Evolutionary conservation across 2,329 filamentous ascomycete genomes (phyloP).

Genomic region (Calonectria pseudoreteaudii): DNA sequence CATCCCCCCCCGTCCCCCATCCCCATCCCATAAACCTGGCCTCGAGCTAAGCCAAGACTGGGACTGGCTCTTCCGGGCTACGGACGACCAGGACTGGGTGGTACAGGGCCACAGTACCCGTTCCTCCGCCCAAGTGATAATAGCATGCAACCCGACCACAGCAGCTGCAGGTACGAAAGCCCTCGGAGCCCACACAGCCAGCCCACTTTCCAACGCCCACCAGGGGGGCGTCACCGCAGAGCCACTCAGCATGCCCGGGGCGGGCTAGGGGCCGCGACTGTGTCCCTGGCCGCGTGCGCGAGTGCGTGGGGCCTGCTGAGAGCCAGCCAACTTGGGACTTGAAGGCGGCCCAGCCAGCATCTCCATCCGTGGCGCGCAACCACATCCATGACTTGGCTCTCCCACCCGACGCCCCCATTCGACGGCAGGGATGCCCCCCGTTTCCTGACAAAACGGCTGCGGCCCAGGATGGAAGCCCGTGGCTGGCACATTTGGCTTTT

Average conservation of each 20-base stretch:
- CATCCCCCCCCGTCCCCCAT: background rate
- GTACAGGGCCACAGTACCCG: constrained; percentile 5
- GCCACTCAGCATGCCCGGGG: background rate
- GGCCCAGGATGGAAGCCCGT: background rate
- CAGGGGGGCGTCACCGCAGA: background rate
- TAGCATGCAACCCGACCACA: constrained; percentile 17
- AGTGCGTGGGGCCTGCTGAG: background rate
- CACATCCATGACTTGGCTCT: constrained; percentile 9
- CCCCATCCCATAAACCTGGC: background rate
- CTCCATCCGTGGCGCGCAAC: constrained; percentile 15
- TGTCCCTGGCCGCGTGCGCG: constrained; percentile 6
- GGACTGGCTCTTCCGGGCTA: background rate
- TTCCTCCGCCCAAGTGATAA: constrained; percentile 11
- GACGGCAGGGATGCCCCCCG: constrained; percentile 15
- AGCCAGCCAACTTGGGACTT: constrained; percentile 12
- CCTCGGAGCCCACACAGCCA: background rate
- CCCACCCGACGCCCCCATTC: constrained; percentile 15
- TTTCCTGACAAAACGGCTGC: constrained; percentile 17
- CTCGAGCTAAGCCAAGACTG: background rate
- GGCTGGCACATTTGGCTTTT: background rate
- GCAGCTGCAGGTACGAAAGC: constrained; percentile 22
- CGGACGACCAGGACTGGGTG: background rate
- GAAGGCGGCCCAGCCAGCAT: constrained; percentile 3
- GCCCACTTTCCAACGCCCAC: constrained; percentile 13
- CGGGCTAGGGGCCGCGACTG: constrained; percentile 3